Conservation (phyloP, 2,329 filamentous ascomycete genomes). For the Fusarium longipes region DNA sequence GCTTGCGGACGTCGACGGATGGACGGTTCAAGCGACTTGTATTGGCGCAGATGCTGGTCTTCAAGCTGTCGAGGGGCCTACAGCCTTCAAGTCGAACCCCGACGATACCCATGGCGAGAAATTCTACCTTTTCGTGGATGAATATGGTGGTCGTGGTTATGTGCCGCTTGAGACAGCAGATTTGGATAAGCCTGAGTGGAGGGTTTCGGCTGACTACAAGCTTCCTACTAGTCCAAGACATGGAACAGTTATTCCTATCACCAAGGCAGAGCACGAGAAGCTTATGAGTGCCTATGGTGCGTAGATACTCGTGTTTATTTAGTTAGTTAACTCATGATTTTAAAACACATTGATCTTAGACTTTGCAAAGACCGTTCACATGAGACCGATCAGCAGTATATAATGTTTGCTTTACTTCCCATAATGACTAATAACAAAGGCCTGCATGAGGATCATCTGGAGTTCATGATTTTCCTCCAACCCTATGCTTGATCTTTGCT, state of each 20-base stretch:
- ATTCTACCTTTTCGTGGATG: conserved; percentile 67
- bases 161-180: conserved; percentile 64
- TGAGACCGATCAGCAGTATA: too few relatives aligned
- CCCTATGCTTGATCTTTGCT: not conserved
- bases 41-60: conserved; percentile 64
- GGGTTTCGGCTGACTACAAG: conserved; percentile 57
- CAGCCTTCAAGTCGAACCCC: conserved; percentile 62
- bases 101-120: conserved; percentile 62
- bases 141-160: conserved; percentile 63
- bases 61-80: conserved; percentile 62
- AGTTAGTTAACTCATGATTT: not conserved
- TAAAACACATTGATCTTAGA: not conserved
- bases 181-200: conserved; percentile 61
- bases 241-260: conserved; percentile 64
- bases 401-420: not conserved
- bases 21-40: conserved; percentile 59
- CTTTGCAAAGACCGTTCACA: too few relatives aligned
- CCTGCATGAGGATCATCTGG: too few relatives aligned
- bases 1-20: conserved; percentile 54
- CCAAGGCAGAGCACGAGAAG: conserved; percentile 48
- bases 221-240: conserved; percentile 63
- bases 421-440: not conserved
- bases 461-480: not conserved
- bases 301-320: not conserved
- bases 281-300: conserved; percentile 13